These are phyloP conservation scores for Ceratocystis cubensis DNA, from an alignment of 2,329 filamentous ascomycete genomes.

Conservation along the genomic window DNA sequence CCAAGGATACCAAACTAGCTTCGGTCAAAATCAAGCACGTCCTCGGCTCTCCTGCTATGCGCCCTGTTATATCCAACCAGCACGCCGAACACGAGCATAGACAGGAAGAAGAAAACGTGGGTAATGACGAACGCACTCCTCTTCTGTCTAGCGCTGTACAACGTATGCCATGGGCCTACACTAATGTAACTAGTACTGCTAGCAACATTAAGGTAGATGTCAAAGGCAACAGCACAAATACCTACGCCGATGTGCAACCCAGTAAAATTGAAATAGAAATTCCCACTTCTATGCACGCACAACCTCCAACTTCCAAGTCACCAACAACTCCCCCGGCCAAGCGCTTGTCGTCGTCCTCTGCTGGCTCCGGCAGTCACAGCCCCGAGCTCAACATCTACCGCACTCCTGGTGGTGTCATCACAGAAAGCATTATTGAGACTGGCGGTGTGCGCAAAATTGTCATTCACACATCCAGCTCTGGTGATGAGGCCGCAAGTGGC, in stretches of 20 bases:
- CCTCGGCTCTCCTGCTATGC: slow-evolving; percentile 23
- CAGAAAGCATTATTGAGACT: slow-evolving; percentile 62
- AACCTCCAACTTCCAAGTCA: not conserved
- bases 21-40: slow-evolving; percentile 55
- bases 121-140: slow-evolving; percentile 27
- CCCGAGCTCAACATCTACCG: slow-evolving; percentile 24
- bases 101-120: slow-evolving; percentile 19
- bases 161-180: not conserved
- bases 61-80: not conserved
- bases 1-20: slow-evolving; percentile 47
- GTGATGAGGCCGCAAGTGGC: slow-evolving; percentile 25
- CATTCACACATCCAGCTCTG: slow-evolving; percentile 34
- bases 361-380: not conserved
- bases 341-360: not conserved
- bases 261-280: not conserved
- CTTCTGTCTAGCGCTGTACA: slow-evolving; percentile 22
- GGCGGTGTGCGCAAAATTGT: slow-evolving; percentile 66
- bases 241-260: slow-evolving; percentile 4
- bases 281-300: not conserved
- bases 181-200: slow-evolving; percentile 23
- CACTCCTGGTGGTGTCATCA: slow-evolving; percentile 63
- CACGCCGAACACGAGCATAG: slow-evolving; percentile 6
- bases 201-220: slow-evolving; percentile 18
- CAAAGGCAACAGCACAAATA: slow-evolving; percentile 15
- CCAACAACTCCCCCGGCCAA: not conserved